Conservation (phyloP, 805 yeast genomes). For the Candida fluviatilis region DNA sequence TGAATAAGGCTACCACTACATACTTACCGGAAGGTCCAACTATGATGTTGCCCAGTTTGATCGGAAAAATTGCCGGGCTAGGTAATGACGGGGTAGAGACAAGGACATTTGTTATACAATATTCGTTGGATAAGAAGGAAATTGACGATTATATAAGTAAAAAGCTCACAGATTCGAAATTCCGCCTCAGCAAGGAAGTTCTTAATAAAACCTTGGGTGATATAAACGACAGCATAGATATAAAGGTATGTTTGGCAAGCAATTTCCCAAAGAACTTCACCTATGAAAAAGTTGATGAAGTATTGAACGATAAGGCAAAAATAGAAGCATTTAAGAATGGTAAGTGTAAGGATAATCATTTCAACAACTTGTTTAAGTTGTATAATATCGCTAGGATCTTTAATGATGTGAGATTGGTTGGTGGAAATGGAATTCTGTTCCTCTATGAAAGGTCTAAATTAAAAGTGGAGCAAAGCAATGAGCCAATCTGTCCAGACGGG, state of each 20-base stretch:
- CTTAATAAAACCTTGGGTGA: conserved; percentile 11
- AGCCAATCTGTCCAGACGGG: neutral
- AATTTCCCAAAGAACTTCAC: conserved; percentile 44
- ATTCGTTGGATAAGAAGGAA: conserved; percentile 14
- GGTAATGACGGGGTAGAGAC: conserved; percentile 40
- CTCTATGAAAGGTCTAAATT: neutral
- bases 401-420: conserved; percentile 16
- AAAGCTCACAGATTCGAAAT: conserved; percentile 5
- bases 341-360: conserved; percentile 15
- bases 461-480: neutral
- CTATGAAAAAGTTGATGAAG: conserved; percentile 57
- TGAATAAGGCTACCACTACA: conserved; percentile 56
- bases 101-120: conserved; percentile 41
- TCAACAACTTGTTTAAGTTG: conserved; percentile 23
- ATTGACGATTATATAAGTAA: conserved; percentile 17
- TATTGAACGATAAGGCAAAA: conserved; percentile 30
- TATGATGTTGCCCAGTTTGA: conserved; percentile 65
- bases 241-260: conserved; percentile 21
- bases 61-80: conserved; percentile 50
- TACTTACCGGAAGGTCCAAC: conserved; percentile 65
- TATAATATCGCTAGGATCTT: conserved; percentile 23
- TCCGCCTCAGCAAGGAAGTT: conserved; percentile 4
- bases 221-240: conserved; percentile 14
- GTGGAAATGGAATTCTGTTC: conserved; percentile 3
- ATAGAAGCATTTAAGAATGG: conserved; percentile 8